Evolutionary conservation across 23 red algal species (phyloP).

Genomic region (Agarophyton chilense): DNA sequence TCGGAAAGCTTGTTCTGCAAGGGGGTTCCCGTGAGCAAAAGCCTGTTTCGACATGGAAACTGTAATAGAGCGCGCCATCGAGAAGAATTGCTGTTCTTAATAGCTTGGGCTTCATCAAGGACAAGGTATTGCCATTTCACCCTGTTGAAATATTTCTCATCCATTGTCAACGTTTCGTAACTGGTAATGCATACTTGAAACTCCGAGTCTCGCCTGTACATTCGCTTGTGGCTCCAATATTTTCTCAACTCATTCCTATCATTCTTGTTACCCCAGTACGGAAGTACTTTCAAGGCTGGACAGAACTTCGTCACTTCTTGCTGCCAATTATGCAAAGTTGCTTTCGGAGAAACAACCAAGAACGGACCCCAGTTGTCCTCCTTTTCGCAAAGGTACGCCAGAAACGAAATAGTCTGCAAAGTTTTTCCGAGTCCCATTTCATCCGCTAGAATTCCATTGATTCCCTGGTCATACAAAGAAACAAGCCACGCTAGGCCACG

Average conservation of each 20-base stretch:
- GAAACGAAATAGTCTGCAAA: slow-evolving; percentile 96
- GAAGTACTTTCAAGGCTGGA: slow-evolving; percentile 83
- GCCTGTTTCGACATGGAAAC: slow-evolving; percentile 89
- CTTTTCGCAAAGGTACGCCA: slow-evolving; percentile 89
- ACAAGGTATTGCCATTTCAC: slow-evolving; percentile 98
- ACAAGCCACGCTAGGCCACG: slow-evolving; percentile 95
- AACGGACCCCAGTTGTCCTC: slow-evolving; percentile 96
- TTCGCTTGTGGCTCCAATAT: slow-evolving; percentile 91
- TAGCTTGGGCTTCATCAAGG: slow-evolving; percentile 97
- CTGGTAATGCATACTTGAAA: slow-evolving; percentile 99
- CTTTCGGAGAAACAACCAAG: slow-evolving; percentile 96
- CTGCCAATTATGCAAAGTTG: slow-evolving; percentile 96
- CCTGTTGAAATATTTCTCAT: slow-evolving; percentile 85
- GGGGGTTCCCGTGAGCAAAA: slow-evolving; percentile 97
- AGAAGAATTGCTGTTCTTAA: slow-evolving; percentile 96
- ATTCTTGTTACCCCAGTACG: slow-evolving; percentile 93
- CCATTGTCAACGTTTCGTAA: slow-evolving; percentile 89
- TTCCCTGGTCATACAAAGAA: slow-evolving; percentile 95
- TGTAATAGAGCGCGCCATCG: slow-evolving; percentile 84
- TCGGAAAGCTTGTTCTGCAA: slow-evolving; percentile 99
- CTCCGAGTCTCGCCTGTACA: slow-evolving; percentile 77
- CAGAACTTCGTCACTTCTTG: slow-evolving; percentile 95
- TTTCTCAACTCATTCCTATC: slow-evolving; percentile 81
- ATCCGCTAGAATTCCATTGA: slow-evolving; percentile 99
- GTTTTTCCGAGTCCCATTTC: slow-evolving; percentile 99